Percentiles rank a stretch among this genome's conserved stretches.
phyloP scores from a whole-genome alignment of 1,284 basidiomycete genomes.

The Heterobasidion occidentale region DNA sequence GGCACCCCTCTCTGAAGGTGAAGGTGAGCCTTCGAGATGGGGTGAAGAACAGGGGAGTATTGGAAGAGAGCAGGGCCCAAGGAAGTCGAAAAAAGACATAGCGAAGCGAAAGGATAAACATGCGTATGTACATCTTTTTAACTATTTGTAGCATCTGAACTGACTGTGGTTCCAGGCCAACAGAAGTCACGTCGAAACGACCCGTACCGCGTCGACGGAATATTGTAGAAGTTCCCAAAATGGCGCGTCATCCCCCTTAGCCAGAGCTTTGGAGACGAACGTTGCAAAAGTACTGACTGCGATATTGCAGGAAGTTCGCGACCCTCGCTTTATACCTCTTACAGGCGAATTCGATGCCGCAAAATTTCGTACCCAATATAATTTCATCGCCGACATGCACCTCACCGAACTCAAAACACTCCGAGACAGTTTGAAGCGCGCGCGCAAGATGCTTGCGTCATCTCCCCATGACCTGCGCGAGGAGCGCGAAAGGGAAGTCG shows the following conservation, averaged over 20 bases:
- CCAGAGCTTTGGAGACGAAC: not conserved
- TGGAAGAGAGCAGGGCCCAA: constrained; percentile 20
- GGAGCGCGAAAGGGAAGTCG: constrained; percentile 64
- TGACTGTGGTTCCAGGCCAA: constrained; percentile 46
- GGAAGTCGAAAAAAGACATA: constrained; percentile 34
- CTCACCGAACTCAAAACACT: constrained; percentile 62
- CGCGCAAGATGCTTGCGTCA: constrained; percentile 57
- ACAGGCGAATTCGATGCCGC: constrained; percentile 65
- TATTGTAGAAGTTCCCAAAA: constrained; percentile 67
- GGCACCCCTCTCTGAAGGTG: constrained; percentile 5
- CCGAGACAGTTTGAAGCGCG: constrained; percentile 58
- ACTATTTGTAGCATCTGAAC: not conserved
- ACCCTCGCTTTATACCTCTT: constrained; percentile 83
- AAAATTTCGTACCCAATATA: constrained; percentile 72
- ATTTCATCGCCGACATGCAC: constrained; percentile 71
- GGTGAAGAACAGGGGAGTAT: not conserved
- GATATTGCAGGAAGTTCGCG: constrained; percentile 60
- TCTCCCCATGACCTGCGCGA: constrained; percentile 59
- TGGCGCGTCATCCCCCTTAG: constrained; percentile 34
- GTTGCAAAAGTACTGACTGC: not conserved
- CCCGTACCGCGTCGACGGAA: constrained; percentile 75
- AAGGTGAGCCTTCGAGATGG: constrained; percentile 1
- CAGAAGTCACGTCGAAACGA: constrained; percentile 79
- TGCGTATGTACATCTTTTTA: constrained; percentile 55
- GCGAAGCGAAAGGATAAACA: constrained; percentile 77